Percentiles rank a stretch among this genome's conserved stretches.
Evolutionary conservation across 345 rosid genomes (phyloP).

Genomic region (Capsella bursapastoris): DNA sequence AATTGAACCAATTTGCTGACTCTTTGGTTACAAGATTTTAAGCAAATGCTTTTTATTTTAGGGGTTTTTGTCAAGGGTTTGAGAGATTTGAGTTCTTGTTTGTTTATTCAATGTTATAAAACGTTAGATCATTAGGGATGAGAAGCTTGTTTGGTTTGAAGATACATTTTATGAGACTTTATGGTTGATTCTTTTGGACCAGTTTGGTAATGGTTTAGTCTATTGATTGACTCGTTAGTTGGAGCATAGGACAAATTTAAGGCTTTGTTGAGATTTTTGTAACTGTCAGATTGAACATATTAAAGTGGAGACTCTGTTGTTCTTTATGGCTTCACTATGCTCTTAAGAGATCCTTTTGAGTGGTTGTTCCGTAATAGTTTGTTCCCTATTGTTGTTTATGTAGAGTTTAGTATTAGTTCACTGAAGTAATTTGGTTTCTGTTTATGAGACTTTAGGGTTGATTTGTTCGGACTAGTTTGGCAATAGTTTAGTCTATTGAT

Average conservation of each 20-base stretch:
- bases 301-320: too few species aligned
- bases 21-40: constrained; percentile 10
- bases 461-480: constrained; percentile 3
- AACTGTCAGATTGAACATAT: too few species aligned
- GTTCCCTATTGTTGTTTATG: too few species aligned
- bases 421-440: too few species aligned
- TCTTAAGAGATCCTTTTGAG: too few species aligned
- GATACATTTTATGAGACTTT: constrained; percentile 2
- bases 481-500: background rate
- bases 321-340: too few species aligned
- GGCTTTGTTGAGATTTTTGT: too few species aligned
- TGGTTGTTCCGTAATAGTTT: too few species aligned
- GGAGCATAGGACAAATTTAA: background rate
- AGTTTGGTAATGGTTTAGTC: background rate
- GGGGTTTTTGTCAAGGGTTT: background rate
- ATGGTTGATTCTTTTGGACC: constrained; percentile 11
- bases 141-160: constrained; percentile 6
- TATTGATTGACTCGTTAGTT: background rate
- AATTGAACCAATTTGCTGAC: constrained; percentile 33
- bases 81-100: background rate
- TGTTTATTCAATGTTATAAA: background rate
- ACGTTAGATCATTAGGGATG: background rate
- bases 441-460: constrained; percentile 5
- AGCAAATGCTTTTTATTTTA: constrained; percentile 1
- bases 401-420: too few species aligned